phyloP scores from a whole-genome alignment of 495 filamentous ascomycete genomes.

The Immersiella caudata region DNA sequence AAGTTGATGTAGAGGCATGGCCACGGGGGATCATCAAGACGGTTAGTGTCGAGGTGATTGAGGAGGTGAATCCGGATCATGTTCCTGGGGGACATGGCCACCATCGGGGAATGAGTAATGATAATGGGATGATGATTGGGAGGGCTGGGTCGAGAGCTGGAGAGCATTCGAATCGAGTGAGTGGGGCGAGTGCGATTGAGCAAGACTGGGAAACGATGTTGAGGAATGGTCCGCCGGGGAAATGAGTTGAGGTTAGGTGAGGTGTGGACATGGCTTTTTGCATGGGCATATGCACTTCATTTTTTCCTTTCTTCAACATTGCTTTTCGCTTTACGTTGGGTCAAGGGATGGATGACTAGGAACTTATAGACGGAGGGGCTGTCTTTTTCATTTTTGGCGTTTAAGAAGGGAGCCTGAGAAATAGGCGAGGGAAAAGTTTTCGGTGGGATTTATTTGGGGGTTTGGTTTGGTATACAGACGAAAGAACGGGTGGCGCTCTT shows the following conservation, averaged over 20 bases:
- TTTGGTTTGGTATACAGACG: not conserved
- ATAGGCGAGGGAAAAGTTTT: not conserved
- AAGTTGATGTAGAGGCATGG: slow-evolving; percentile 34
- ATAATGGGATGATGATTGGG: not conserved
- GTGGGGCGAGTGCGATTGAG: slow-evolving; percentile 28
- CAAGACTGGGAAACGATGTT: slow-evolving; percentile 37
- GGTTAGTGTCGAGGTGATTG: slow-evolving; percentile 42
- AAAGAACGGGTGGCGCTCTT: not conserved
- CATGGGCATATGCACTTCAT: slow-evolving; percentile 9
- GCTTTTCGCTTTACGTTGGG: slow-evolving; percentile 1
- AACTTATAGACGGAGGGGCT: not conserved
- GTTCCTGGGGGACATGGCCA: slow-evolving; percentile 2
- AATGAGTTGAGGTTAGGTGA: not conserved
- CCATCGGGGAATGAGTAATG: not conserved
- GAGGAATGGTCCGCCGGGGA: slow-evolving; percentile 27
- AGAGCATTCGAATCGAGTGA: slow-evolving; percentile 12
- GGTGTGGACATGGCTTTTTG: not conserved
- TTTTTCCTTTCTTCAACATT: not conserved
- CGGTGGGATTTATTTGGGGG: not conserved
- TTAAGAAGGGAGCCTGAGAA: not conserved
- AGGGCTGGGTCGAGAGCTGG: not conserved
- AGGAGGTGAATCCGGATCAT: slow-evolving; percentile 38
- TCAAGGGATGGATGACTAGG: not conserved
- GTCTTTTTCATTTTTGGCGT: not conserved
- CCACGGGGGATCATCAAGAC: slow-evolving; percentile 45